phyloP scores from a whole-genome alignment of 352 stramenopile species.

The Globisporangium splendens region DNA sequence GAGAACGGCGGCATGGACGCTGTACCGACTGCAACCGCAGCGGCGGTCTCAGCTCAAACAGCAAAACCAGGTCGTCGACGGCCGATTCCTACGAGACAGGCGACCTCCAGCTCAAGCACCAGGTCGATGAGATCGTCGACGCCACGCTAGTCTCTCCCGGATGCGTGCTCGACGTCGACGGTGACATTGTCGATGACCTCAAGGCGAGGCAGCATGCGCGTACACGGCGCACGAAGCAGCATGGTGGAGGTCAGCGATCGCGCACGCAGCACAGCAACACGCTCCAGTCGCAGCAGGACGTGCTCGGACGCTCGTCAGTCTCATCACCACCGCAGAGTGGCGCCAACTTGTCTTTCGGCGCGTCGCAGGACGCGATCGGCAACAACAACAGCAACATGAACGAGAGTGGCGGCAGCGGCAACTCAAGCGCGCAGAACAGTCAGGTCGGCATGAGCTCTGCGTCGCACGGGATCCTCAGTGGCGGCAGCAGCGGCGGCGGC shows the following conservation, averaged over 20 bases:
- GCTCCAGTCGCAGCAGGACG: constrained; percentile 29
- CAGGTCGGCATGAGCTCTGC: constrained; percentile 38
- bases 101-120: constrained; percentile 59
- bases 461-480: constrained; percentile 41
- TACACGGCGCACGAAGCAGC: constrained; percentile 15
- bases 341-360: constrained; percentile 42
- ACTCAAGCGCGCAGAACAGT: constrained; percentile 39
- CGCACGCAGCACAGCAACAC: constrained; percentile 15
- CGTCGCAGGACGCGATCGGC: constrained; percentile 39
- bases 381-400: constrained; percentile 23
- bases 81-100: constrained; percentile 22
- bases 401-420: constrained; percentile 22
- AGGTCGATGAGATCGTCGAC: constrained; percentile 76
- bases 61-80: constrained; percentile 14
- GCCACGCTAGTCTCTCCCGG: constrained; percentile 71
- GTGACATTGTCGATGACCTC: constrained; percentile 71
- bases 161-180: constrained; percentile 75
- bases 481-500: constrained; percentile 23
- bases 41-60: constrained; percentile 2
- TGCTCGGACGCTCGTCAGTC: constrained; percentile 27
- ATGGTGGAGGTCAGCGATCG: constrained; percentile 35
- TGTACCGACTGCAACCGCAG: not conserved
- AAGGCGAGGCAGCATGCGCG: constrained; percentile 41
- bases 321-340: constrained; percentile 35
- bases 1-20: constrained; percentile 17